phyloP scores from a whole-genome alignment of 192 early-diverging fungal species.

The Nowakowskiella sp. region DNA sequence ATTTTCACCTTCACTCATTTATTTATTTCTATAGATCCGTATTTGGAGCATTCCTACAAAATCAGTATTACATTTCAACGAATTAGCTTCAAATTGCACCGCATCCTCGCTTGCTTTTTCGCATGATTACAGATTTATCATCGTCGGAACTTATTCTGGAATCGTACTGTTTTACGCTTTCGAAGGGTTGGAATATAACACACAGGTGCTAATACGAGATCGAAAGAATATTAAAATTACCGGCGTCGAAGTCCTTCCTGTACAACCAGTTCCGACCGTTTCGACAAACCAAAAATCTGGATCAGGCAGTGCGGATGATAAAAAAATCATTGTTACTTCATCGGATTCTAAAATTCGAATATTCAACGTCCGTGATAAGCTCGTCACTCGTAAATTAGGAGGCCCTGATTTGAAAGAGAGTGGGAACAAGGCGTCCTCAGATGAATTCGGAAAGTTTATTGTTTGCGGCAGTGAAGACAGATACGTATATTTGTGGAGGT shows the following conservation, averaged over 20 bases:
- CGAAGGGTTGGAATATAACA: constrained; percentile 69
- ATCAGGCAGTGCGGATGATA: no score
- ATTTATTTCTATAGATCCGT: no score
- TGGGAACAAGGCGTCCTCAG: constrained; percentile 69
- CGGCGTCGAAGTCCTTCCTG: constrained; percentile 62
- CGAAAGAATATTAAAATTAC: constrained; percentile 70
- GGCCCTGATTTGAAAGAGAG: constrained; percentile 64
- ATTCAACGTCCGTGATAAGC: constrained; percentile 67
- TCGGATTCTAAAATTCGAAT: constrained; percentile 79
- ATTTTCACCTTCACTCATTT: no score
- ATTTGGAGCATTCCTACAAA: no score
- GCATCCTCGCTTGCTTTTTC: constrained; percentile 72
- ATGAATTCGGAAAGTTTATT: constrained; percentile 69
- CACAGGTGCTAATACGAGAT: constrained; percentile 67
- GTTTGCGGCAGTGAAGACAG: constrained; percentile 76
- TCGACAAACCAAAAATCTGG: constrained; percentile 18
- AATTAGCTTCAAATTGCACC: no score
- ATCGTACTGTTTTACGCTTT: constrained; percentile 78
- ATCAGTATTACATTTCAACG: no score
- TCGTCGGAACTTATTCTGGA: constrained; percentile 69
- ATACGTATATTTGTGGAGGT: constrained; percentile 68
- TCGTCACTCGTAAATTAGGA: constrained; percentile 70
- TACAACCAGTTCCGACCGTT: not conserved
- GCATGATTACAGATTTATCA: constrained; percentile 58
- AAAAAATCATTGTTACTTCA: constrained; percentile 62